Conservation (phyloP, 208 protist genomes). For the Crithidia acanthocephali region DNA sequence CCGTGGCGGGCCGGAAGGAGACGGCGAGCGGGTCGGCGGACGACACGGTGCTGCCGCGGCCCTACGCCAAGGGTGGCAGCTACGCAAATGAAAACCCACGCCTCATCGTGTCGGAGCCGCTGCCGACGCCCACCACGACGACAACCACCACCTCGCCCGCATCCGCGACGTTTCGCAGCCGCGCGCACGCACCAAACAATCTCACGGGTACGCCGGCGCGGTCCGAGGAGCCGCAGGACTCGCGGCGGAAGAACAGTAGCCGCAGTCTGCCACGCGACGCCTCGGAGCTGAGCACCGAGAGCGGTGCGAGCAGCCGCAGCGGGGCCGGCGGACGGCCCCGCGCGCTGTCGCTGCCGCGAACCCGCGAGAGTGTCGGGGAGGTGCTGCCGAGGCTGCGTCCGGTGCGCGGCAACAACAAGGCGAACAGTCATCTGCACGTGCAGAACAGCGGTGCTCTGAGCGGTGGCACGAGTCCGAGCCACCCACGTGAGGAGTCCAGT, state of each 20-base stretch:
- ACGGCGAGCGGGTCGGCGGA: not conserved
- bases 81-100: constrained; percentile 26
- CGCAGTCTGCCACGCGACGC: constrained; percentile 11
- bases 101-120: constrained; percentile 31
- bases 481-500: not conserved
- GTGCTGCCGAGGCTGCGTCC: constrained; percentile 25
- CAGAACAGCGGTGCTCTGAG: not conserved
- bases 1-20: not conserved
- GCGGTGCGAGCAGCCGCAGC: constrained; percentile 5
- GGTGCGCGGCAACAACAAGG: constrained; percentile 8
- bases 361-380: constrained; percentile 25
- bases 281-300: constrained; percentile 9
- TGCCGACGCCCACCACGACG: not conserved
- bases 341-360: constrained; percentile 25
- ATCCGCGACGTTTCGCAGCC: constrained; percentile 9
- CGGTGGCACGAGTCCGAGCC: not conserved
- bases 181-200: not conserved
- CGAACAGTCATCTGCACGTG: too few species aligned
- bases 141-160: not conserved
- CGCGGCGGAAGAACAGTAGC: not conserved
- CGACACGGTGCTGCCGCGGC: constrained; percentile 18
- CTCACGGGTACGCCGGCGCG: not conserved
- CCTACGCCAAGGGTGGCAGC: constrained; percentile 18
- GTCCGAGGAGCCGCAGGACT: not conserved
- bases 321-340: constrained; percentile 10